Evolutionary conservation across 2,329 filamentous ascomycete species (phyloP).

Genomic region (Epichloe bromicola): DNA sequence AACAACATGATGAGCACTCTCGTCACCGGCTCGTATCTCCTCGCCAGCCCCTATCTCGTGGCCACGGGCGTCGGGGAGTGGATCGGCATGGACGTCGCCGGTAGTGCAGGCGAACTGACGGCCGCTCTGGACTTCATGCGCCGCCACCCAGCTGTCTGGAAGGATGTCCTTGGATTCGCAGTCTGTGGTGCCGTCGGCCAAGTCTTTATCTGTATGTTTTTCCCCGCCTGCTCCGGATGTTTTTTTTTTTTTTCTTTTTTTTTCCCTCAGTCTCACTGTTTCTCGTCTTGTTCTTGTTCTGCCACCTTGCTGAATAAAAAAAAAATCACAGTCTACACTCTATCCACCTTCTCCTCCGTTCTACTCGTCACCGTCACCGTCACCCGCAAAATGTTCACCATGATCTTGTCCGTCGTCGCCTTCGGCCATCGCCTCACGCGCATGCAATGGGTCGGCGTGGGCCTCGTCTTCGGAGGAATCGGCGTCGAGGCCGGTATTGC

Average conservation of each 20-base stretch:
- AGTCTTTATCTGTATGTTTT: slow-evolving; percentile 70
- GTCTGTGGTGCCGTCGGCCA: slow-evolving; percentile 86
- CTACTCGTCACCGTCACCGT: slow-evolving; percentile 93
- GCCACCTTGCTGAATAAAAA: background rate
- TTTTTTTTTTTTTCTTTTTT: too few relatives aligned
- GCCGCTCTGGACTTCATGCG: slow-evolving; percentile 72
- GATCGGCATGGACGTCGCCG: slow-evolving; percentile 51
- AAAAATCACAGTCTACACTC: slow-evolving; percentile 56
- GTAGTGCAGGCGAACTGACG: slow-evolving; percentile 60
- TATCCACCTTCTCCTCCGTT: slow-evolving; percentile 82
- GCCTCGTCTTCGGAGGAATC: slow-evolving; percentile 87
- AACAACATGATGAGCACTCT: slow-evolving; percentile 80
- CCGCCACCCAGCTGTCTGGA: slow-evolving; percentile 67
- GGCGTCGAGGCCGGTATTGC: slow-evolving; percentile 79
- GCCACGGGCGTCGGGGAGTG: slow-evolving; percentile 50
- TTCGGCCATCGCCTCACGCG: slow-evolving; percentile 76
- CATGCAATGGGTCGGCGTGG: slow-evolving; percentile 93
- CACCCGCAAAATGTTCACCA: slow-evolving; percentile 97
- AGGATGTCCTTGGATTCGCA: slow-evolving; percentile 81
- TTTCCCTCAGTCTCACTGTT: background rate
- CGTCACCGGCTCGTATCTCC: slow-evolving; percentile 63
- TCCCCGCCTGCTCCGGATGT: background rate
- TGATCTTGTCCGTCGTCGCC: slow-evolving; percentile 90
- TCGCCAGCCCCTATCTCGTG: slow-evolving; percentile 69
- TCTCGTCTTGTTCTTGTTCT: background rate